Evolutionary conservation across 352 stramenopile species (phyloP).

Genomic region (Phytopythium oedochilum): DNA sequence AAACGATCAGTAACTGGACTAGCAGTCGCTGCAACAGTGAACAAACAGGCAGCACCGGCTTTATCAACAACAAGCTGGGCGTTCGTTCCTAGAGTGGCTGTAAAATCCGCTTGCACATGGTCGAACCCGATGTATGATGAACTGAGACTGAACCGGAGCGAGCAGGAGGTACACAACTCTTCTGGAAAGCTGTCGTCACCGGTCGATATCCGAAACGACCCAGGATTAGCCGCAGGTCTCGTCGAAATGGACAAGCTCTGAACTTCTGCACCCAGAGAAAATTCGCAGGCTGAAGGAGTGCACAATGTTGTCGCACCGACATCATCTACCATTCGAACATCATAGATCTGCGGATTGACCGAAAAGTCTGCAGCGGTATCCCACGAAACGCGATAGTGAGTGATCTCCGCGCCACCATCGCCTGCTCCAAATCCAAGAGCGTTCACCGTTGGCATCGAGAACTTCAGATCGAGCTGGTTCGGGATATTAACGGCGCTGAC

Average conservation of each 20-base stretch:
- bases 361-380: constrained; percentile 42
- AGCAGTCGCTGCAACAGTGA: constrained; percentile 40
- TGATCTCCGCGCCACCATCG: constrained; percentile 55
- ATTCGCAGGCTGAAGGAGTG: constrained; percentile 48
- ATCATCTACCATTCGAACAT: constrained; percentile 42
- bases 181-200: constrained; percentile 31
- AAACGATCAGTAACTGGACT: constrained; percentile 29
- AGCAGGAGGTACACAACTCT: constrained; percentile 29
- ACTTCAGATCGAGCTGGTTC: constrained; percentile 75
- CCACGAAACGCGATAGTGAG: constrained; percentile 60
- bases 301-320: constrained; percentile 25
- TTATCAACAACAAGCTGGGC: constrained; percentile 66
- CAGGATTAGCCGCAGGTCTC: constrained; percentile 28
- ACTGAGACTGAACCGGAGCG: constrained; percentile 30
- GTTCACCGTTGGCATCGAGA: constrained; percentile 65
- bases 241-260: constrained; percentile 84
- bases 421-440: constrained; percentile 49
- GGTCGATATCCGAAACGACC: constrained; percentile 71
- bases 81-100: constrained; percentile 62
- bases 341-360: constrained; percentile 30
- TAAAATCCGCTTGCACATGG: constrained; percentile 51
- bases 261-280: constrained; percentile 90
- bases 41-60: constrained; percentile 35
- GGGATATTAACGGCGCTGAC: constrained; percentile 72
- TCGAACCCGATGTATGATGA: constrained; percentile 60